Percentiles rank a stretch among this genome's conserved stretches.
These are phyloP conservation scores for Aciculoconidium aculeatum DNA, from an alignment of 805 yeast genomes.

Conservation along the genomic window DNA sequence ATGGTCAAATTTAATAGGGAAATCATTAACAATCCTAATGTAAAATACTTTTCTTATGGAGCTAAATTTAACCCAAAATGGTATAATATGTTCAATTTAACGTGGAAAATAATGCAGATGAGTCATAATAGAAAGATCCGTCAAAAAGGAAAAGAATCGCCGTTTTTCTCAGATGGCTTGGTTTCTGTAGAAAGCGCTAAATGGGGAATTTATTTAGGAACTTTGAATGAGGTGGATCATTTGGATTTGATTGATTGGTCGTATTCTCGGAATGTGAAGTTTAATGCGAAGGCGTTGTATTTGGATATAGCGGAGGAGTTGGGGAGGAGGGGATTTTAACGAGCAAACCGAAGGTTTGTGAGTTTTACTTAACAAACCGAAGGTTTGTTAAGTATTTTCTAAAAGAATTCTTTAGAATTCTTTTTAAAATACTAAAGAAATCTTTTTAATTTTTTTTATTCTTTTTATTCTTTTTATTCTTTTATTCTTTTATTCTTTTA, in stretches of 20 bases:
- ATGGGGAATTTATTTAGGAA: conserved; percentile 85
- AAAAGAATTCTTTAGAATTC: no score
- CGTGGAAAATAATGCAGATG: conserved; percentile 56
- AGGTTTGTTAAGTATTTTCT: no score
- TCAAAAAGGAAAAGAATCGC: conserved; percentile 48
- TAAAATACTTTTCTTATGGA: conserved; percentile 78
- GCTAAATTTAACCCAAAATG: conserved; percentile 62
- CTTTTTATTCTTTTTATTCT: no score
- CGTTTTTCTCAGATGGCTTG: no score
- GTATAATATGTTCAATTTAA: conserved; percentile 52
- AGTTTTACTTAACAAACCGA: no score
- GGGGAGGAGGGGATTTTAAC: conserved; percentile 51
- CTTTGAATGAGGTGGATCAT: conserved; percentile 75
- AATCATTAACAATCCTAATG: conserved; percentile 52
- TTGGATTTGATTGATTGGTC: conserved; percentile 84
- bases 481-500: no score
- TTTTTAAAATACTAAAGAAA: no score
- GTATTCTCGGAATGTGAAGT: conserved; percentile 42
- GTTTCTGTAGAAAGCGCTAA: conserved; percentile 71
- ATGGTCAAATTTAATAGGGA: conserved; percentile 49
- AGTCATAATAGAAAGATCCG: conserved; percentile 5
- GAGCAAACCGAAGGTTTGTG: no score
- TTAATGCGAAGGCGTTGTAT: conserved; percentile 66
- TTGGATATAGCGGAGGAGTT: conserved; percentile 60
- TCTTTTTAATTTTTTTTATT: no score